These are phyloP conservation scores for Cucumis sativus DNA, from an alignment of 306 rosid genomes.

Conservation along the genomic window Cucumber_9930_V3 NC_026660.2:22240501-22241000, in stretches of 20 bases:
- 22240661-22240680: no score
- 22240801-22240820: neutral
- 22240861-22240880: neutral
- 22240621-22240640: no score
- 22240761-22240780: no score
- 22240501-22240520: neutral
- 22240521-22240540: neutral
- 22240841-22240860: neutral
- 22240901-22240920: neutral
- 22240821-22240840: neutral
- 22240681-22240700: no score
- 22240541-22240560: neutral
- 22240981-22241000: neutral
- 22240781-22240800: neutral
- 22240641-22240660: no score
- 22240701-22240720: no score
- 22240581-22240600: neutral
- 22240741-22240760: no score
- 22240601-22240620: no score
- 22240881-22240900: neutral
- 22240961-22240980: neutral
- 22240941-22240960: neutral
- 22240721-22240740: no score
- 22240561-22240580: neutral
- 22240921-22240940: neutral